Percentiles rank a stretch among this genome's conserved stretches.
phyloP scores from a whole-genome alignment of 805 yeast genomes.

The Wickerhamomyces queroliae region DNA sequence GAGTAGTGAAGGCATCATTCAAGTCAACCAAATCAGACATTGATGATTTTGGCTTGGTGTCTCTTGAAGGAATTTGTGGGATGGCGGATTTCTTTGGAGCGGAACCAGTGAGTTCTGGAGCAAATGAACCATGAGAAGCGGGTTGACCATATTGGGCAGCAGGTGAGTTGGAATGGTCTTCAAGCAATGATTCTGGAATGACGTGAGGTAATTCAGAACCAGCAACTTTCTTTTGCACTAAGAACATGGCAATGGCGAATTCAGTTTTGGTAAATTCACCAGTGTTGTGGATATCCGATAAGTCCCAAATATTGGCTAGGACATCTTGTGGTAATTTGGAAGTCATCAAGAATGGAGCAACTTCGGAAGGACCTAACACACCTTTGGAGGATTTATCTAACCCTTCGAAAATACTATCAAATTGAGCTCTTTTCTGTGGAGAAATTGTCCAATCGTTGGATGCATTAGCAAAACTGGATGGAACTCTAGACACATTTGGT shows the following conservation, averaged over 20 bases:
- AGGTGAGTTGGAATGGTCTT: conserved; percentile 11
- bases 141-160: conserved; percentile 10
- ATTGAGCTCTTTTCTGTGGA: conserved; percentile 66
- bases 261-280: conserved; percentile 79
- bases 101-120: conserved; percentile 3
- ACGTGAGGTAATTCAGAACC: conserved; percentile 76
- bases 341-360: conserved; percentile 84
- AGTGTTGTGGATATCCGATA: conserved; percentile 82
- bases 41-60: conserved; percentile 41
- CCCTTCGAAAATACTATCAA: conserved; percentile 71
- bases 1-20: conserved; percentile 47
- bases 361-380: conserved; percentile 64
- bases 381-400: conserved; percentile 66
- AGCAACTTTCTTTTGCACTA: conserved; percentile 77
- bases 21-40: conserved; percentile 62
- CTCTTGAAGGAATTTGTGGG: conserved; percentile 31
- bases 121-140: conserved; percentile 5
- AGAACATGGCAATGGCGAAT: conserved; percentile 89
- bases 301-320: conserved; percentile 90
- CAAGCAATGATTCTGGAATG: conserved; percentile 60
- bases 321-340: conserved; percentile 82
- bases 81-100: conserved; percentile 5
- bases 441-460: conserved; percentile 62
- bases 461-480: conserved; percentile 31
- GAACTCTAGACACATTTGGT: conserved; percentile 26